Evolutionary conservation across 495 filamentous ascomycete species (phyloP), one percentile per base, ranked within the genome.

Genomic region (Lineolata rhizophorae): DNA sequence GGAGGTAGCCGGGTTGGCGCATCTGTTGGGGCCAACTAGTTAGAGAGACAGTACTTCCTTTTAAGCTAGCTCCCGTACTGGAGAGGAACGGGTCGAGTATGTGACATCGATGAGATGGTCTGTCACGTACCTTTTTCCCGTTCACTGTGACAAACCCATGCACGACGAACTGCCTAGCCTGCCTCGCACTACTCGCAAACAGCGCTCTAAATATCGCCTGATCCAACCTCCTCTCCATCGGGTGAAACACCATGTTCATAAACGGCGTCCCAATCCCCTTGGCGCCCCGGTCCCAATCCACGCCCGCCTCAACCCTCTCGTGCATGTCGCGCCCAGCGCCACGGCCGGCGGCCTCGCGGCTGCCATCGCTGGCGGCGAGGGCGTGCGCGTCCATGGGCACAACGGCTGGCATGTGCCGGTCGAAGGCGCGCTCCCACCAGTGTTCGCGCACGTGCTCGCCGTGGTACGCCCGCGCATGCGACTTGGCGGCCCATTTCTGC

Each of bases 131-230:
- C 72, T 81, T 78, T 55, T 90, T 77, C 32, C 87, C 87, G 61
- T 97, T 97, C 39, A 97, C 87, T 40, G 70, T 92, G 30, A 95
- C 87, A 37, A 68, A 67, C 14, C 87, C 87, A 55, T 95, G 87
- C 16, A 85, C 66, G 24, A 85, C 77, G 46, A 95, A 85, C 43
- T 94, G 85, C 39, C 90, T 67, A 6, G 90, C 90, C 57, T 95
- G 90, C 39, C 81, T 63, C n/a, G 78, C 65, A 53, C 82, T 92
- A 51, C 79, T 90, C 18, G 90, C 83, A 58, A 97, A 95, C 54
- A 95, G 52, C 18, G 90, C 72, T 29, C 87, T 64, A 53, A 83
- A 93, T 32, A 95, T 71, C 32, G 90, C 82, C 32, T 79, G 80
- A 47, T 97, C 87, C 34, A 97, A 56, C 32, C 87, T 64, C 40